phyloP scores from a whole-genome alignment of 192 early-diverging fungal species.

The Coemansia sp. region DNA sequence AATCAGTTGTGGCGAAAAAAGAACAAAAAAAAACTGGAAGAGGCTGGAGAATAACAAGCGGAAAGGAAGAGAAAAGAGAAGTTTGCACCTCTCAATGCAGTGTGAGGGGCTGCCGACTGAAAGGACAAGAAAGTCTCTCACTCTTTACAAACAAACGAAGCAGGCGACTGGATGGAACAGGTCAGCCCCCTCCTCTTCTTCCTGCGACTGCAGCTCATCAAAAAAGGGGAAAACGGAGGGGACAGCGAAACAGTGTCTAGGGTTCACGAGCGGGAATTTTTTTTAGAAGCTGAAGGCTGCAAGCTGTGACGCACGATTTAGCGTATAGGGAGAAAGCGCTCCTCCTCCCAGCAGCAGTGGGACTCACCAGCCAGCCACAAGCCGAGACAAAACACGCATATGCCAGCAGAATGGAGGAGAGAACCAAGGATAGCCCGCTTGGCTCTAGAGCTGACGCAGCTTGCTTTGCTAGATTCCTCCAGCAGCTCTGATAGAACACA shows the following conservation, averaged over 20 bases:
- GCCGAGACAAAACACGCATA: background rate
- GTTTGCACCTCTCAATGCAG: constrained; percentile 3
- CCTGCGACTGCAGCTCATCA: background rate
- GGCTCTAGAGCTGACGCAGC: background rate
- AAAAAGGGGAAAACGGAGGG: background rate
- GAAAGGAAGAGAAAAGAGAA: background rate
- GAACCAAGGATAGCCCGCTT: background rate
- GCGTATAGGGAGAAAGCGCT: background rate
- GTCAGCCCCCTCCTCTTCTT: constrained; percentile 1
- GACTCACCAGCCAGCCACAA: constrained; percentile 1
- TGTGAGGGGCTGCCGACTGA: background rate
- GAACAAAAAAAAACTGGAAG: background rate
- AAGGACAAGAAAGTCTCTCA: constrained; percentile 2
- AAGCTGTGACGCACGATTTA: background rate
- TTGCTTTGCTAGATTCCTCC: background rate
- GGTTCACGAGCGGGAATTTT: background rate
- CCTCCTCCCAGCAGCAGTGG: background rate
- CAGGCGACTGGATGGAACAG: constrained; percentile 1
- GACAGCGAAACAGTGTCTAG: background rate
- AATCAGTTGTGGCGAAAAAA: background rate
- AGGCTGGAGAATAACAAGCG: constrained; percentile 3
- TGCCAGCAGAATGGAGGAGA: background rate
- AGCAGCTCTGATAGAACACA: background rate
- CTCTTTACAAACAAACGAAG: constrained; percentile 9
- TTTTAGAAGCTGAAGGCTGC: background rate